Percentiles rank a stretch among this genome's conserved stretches.
Conservation (phyloP, 2,329 filamentous ascomycete species). For the Xylaria sp. region DNA sequence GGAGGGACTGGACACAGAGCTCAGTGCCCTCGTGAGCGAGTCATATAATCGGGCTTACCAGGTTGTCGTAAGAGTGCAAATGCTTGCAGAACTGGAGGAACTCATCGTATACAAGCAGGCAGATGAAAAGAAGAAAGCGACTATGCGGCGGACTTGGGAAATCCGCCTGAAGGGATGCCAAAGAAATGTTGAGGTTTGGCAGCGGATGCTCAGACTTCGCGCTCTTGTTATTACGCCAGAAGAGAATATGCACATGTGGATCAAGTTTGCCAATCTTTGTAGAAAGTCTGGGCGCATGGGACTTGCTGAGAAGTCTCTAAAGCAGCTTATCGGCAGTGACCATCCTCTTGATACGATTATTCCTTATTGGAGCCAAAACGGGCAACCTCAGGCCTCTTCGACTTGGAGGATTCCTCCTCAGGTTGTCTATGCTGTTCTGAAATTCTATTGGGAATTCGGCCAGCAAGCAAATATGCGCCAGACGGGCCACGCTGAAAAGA, state of each 20-base stretch:
- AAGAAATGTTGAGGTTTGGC: slow-evolving; percentile 97
- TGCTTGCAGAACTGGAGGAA: slow-evolving; percentile 98
- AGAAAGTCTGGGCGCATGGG: slow-evolving; percentile 95
- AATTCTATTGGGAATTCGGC: slow-evolving; percentile 93
- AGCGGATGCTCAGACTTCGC: slow-evolving; percentile 94
- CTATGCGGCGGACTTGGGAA: slow-evolving; percentile 95
- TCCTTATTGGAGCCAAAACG: slow-evolving; percentile 65
- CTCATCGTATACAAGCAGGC: slow-evolving; percentile 98
- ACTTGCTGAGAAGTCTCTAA: slow-evolving; percentile 92
- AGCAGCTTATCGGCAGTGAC: slow-evolving; percentile 83
- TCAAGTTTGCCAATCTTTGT: slow-evolving; percentile 98
- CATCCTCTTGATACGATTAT: slow-evolving; percentile 69
- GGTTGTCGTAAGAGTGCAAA: slow-evolving; percentile 97
- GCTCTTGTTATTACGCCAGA: slow-evolving; percentile 89
- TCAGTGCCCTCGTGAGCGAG: slow-evolving; percentile 96
- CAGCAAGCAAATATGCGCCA: slow-evolving; percentile 63
- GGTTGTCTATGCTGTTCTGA: slow-evolving; percentile 95
- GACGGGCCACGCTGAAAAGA: slow-evolving; percentile 62
- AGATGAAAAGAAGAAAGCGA: slow-evolving; percentile 86
- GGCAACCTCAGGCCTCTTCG: slow-evolving; percentile 48
- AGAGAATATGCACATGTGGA: slow-evolving; percentile 99
- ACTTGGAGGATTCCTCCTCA: slow-evolving; percentile 71
- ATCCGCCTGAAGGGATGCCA: slow-evolving; percentile 94
- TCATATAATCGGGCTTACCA: slow-evolving; percentile 98
- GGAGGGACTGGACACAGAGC: slow-evolving; percentile 92